phyloP scores from a whole-genome alignment of 23 red algal species.

The Cyanidiococcus yangmingshanensis region DNA sequence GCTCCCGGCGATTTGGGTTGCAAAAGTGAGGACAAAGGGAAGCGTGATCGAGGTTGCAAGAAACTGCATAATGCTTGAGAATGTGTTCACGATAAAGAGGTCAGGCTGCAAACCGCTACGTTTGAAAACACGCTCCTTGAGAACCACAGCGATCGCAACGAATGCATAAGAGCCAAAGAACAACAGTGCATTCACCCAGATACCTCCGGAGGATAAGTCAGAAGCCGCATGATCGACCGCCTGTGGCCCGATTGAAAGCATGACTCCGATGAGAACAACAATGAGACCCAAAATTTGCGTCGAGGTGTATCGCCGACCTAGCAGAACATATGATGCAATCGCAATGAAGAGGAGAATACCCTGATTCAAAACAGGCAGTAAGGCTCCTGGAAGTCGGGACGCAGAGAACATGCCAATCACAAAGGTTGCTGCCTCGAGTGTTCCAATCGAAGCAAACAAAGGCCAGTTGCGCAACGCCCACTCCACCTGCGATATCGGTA shows the following conservation, averaged over 20 bases:
- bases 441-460: conserved; percentile 24
- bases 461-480: conserved; percentile 6
- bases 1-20: not conserved
- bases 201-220: not conserved
- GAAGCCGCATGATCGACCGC: not conserved
- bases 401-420: conserved; percentile 21
- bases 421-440: conserved; percentile 30
- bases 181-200: not conserved
- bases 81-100: conserved; percentile 30
- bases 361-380: conserved; percentile 23
- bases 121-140: conserved; percentile 32
- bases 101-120: conserved; percentile 16
- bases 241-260: conserved; percentile 3
- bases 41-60: not conserved
- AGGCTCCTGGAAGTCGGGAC: conserved; percentile 16
- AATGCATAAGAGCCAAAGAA: conserved; percentile 15
- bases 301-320: conserved; percentile 12
- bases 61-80: conserved; percentile 16
- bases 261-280: conserved; percentile 2
- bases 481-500: not conserved
- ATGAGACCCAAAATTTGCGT: not conserved
- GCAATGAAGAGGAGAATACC: conserved; percentile 19
- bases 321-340: conserved; percentile 18
- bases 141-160: conserved; percentile 20
- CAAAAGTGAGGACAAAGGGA: conserved; percentile 1